Conservation (phyloP, 352 stramenopile genomes). For the Globisporangium recalcitrans region DNA sequence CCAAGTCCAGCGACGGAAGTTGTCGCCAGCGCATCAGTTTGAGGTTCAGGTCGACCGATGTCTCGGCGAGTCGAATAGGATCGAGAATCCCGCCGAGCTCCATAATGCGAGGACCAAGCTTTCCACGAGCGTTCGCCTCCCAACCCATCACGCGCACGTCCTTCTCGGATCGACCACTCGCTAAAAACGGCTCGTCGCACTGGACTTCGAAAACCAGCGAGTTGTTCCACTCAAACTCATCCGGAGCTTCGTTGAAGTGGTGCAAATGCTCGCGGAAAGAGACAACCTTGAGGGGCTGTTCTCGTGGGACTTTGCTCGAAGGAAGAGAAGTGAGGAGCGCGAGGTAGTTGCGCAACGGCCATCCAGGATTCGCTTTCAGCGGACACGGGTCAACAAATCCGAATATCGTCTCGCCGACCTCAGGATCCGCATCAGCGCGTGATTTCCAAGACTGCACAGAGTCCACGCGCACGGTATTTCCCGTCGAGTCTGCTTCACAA, state of each 20-base stretch:
- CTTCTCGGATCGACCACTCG: slow-evolving; percentile 22
- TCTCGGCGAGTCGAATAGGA: slow-evolving; percentile 88
- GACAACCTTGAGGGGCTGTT: slow-evolving; percentile 38
- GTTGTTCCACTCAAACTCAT: slow-evolving; percentile 45
- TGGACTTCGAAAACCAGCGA: slow-evolving; percentile 61
- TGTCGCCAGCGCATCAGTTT: slow-evolving; percentile 99
- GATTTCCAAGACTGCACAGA: slow-evolving; percentile 29
- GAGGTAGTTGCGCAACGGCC: slow-evolving; percentile 88
- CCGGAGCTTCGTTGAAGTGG: slow-evolving; percentile 31
- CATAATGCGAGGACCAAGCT: slow-evolving; percentile 71
- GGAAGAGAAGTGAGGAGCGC: slow-evolving; percentile 46
- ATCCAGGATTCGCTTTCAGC: slow-evolving; percentile 68
- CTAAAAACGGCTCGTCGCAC: slow-evolving; percentile 29
- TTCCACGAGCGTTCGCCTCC: slow-evolving; percentile 70
- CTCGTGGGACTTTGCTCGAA: slow-evolving; percentile 24
- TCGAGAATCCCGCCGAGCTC: slow-evolving; percentile 69
- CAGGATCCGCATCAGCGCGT: not conserved
- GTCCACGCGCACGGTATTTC: slow-evolving; percentile 23
- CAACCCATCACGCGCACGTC: slow-evolving; percentile 53
- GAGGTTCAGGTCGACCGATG: slow-evolving; percentile 97
- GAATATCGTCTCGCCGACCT: slow-evolving; percentile 50
- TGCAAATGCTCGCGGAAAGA: slow-evolving; percentile 74
- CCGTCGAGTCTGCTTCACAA: not conserved
- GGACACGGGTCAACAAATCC: slow-evolving; percentile 87
- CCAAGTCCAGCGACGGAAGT: slow-evolving; percentile 92